Conservation (phyloP, 805 yeast species). For the Monosporozyma servazzii region DNA sequence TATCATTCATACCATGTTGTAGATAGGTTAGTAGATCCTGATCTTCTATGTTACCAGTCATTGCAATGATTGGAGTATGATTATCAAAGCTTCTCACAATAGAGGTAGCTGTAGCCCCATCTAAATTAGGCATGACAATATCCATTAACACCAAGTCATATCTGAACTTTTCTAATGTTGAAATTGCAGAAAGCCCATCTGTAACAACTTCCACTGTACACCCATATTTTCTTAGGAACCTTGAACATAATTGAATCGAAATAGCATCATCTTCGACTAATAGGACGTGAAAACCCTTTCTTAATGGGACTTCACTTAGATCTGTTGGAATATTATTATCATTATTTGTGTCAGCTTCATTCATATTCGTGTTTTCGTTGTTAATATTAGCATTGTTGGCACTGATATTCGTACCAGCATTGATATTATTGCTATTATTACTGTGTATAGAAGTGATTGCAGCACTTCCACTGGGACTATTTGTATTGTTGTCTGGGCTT, state of each 20-base stretch:
- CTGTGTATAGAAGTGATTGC: neutral
- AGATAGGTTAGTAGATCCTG: slow-evolving; percentile 71
- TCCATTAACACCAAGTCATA: slow-evolving; percentile 80
- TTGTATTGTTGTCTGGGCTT: neutral
- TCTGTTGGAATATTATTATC: slow-evolving; percentile 1
- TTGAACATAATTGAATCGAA: slow-evolving; percentile 73
- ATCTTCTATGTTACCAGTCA: slow-evolving; percentile 85
- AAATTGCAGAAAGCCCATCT: slow-evolving; percentile 85
- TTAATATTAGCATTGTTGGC: neutral
- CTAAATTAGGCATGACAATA: slow-evolving; percentile 80
- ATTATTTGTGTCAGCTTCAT: neutral
- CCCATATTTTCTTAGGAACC: slow-evolving; percentile 77
- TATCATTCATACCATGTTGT: slow-evolving; percentile 86
- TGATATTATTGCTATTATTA: neutral
- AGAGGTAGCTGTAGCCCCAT: slow-evolving; percentile 86
- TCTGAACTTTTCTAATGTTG: slow-evolving; percentile 57
- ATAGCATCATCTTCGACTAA: slow-evolving; percentile 76
- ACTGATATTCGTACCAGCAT: neutral
- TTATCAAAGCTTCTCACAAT: slow-evolving; percentile 78
- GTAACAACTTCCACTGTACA: slow-evolving; percentile 88
- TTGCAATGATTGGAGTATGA: slow-evolving; percentile 83
- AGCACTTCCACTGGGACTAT: neutral
- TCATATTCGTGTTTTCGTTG: neutral
- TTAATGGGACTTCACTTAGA: slow-evolving; percentile 9
- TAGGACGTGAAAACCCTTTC: slow-evolving; percentile 54